A percentile compares a stretch with the other conserved stretches of the same genome.
phyloP scores from a whole-genome alignment of 2,329 filamentous ascomycete genomes.

The Colletotrichum shisoi region DNA sequence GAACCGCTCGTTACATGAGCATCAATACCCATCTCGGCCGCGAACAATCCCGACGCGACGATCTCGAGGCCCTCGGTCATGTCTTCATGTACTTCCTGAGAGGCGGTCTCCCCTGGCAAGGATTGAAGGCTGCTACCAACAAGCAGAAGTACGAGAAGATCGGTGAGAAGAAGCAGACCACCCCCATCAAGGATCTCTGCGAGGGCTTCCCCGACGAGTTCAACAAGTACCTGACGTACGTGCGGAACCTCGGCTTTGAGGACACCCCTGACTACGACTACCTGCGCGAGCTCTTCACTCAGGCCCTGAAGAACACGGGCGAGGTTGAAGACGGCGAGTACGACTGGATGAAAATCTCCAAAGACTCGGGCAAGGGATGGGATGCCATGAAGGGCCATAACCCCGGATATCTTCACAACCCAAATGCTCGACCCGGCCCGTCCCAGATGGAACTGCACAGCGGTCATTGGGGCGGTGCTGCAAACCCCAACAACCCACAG shows the following conservation, averaged over 20 bases:
- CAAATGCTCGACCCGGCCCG: constrained; percentile 78
- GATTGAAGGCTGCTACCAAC: constrained; percentile 76
- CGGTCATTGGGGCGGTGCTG: constrained; percentile 71
- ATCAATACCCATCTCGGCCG: constrained; percentile 98
- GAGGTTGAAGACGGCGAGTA: constrained; percentile 98
- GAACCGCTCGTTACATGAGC: constrained; percentile 98
- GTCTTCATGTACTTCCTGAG: constrained; percentile 79
- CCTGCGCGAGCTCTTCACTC: constrained; percentile 93
- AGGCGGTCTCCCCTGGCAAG: constrained; percentile 76
- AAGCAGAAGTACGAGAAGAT: constrained; percentile 99
- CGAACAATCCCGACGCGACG: constrained; percentile 94
- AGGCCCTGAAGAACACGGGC: constrained; percentile 91
- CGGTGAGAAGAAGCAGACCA: constrained; percentile 99
- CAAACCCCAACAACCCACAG: constrained; percentile 68
- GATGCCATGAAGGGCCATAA: constrained; percentile 76
- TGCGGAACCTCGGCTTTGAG: constrained; percentile 97
- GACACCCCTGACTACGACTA: constrained; percentile 99
- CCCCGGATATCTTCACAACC: constrained; percentile 72
- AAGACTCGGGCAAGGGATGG: constrained; percentile 84
- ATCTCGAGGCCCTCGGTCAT: constrained; percentile 85
- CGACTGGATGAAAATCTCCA: constrained; percentile 99
- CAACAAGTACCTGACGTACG: constrained; percentile 96
- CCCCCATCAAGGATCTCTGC: constrained; percentile 93
- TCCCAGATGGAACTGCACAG: constrained; percentile 86
- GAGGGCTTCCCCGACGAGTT: constrained; percentile 97